phyloP scores from a whole-genome alignment of 2,329 filamentous ascomycete species.

The Pezicula radicicola region DNA sequence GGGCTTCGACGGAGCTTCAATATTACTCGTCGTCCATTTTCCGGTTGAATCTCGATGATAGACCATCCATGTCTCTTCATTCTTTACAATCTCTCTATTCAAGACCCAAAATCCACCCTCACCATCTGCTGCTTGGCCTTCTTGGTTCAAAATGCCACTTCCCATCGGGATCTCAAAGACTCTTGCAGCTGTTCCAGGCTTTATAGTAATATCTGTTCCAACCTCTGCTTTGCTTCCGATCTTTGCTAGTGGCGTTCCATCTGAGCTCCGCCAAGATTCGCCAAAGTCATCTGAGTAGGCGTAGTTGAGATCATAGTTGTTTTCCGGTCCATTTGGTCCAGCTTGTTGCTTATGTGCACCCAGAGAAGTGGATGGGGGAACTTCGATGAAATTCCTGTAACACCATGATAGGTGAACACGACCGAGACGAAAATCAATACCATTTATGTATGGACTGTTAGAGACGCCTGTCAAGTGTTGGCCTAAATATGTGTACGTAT shows the following conservation, averaged over 20 bases:
- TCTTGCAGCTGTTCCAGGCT: slow-evolving; percentile 10
- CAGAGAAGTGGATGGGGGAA: slow-evolving; percentile 3
- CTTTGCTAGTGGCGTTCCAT: slow-evolving; percentile 12
- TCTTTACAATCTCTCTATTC: slow-evolving; percentile 15
- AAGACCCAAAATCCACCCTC: slow-evolving; percentile 20
- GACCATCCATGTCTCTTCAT: slow-evolving; percentile 17
- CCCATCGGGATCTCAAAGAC: slow-evolving; percentile 22
- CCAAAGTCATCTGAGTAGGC: slow-evolving; percentile 20
- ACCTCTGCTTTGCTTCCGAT: neutral
- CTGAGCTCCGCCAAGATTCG: slow-evolving; percentile 16
- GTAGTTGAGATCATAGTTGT: slow-evolving; percentile 23
- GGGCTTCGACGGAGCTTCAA: slow-evolving; percentile 10
- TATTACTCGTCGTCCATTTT: slow-evolving; percentile 12
- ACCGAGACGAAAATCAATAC: slow-evolving; percentile 15
- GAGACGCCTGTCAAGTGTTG: slow-evolving; percentile 19
- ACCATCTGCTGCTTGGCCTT: slow-evolving; percentile 18
- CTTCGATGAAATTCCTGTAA: slow-evolving; percentile 19
- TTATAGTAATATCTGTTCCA: slow-evolving; percentile 8
- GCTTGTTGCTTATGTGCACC: slow-evolving; percentile 24
- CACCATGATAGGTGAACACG: slow-evolving; percentile 23
- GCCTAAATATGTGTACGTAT: slow-evolving; percentile 18
- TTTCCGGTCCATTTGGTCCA: slow-evolving; percentile 23
- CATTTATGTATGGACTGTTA: slow-evolving; percentile 25
- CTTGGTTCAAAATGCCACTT: slow-evolving; percentile 23
- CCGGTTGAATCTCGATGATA: slow-evolving; percentile 15